These are phyloP conservation scores for Cladophialophora psammophila DNA, from an alignment of 2,329 filamentous ascomycete species.

Conservation along the genomic window DNA sequence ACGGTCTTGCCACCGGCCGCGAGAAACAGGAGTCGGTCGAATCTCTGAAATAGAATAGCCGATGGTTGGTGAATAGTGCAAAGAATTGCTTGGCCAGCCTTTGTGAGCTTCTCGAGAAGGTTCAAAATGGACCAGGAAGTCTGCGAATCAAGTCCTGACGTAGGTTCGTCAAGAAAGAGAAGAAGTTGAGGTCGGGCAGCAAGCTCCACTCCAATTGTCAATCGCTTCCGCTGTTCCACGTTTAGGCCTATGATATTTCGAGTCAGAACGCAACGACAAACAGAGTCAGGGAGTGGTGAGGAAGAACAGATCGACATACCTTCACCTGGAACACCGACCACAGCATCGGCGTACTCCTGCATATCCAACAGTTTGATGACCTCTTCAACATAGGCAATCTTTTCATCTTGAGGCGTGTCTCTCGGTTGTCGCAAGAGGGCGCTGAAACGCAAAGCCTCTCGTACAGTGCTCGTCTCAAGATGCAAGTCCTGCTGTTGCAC, in stretches of 20 bases:
- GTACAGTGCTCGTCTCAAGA: constrained; percentile 80
- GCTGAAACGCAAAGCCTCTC: constrained; percentile 86
- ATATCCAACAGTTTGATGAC: constrained; percentile 91
- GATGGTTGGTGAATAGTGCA: constrained; percentile 66
- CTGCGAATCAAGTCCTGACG: constrained; percentile 68
- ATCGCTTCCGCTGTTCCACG: constrained; percentile 71
- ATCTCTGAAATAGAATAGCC: constrained; percentile 59
- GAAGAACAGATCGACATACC: constrained; percentile 52
- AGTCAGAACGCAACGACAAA: neutral
- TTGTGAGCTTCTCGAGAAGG: constrained; percentile 68
- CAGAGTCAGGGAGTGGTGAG: neutral
- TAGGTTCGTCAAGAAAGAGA: constrained; percentile 75
- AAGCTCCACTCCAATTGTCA: constrained; percentile 92
- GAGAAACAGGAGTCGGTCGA: constrained; percentile 80
- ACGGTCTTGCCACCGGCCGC: constrained; percentile 77
- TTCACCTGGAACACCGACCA: constrained; percentile 88
- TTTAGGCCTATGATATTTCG: constrained; percentile 53
- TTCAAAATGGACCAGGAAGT: constrained; percentile 69
- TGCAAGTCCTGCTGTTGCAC: constrained; percentile 93
- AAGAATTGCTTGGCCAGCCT: constrained; percentile 61
- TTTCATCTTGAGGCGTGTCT: constrained; percentile 73
- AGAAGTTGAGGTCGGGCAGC: constrained; percentile 71
- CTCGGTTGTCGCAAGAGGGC: constrained; percentile 84
- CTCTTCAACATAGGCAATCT: constrained; percentile 88
- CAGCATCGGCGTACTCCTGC: constrained; percentile 85